These are phyloP conservation scores for Backusella parvicylindrica DNA, from an alignment of 192 early-diverging fungal species.

Conservation along the genomic window DNA sequence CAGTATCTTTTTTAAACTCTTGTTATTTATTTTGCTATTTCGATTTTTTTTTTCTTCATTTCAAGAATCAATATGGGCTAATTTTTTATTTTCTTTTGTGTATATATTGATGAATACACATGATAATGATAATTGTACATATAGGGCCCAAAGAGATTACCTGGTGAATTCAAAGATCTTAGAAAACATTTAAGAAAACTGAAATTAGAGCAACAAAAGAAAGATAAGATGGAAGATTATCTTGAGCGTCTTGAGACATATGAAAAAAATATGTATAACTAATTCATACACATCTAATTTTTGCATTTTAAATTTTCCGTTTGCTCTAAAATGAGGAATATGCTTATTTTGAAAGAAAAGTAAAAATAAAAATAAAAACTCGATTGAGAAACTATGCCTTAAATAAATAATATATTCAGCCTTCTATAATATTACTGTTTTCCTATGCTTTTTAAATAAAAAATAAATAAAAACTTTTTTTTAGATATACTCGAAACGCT, in stretches of 20 bases:
- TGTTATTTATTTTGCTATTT: background rate
- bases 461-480: background rate
- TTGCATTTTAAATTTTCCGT: background rate
- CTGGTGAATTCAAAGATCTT: conserved; percentile 52
- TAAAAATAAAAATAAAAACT: background rate
- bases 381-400: background rate
- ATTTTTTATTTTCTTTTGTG: background rate
- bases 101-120: background rate
- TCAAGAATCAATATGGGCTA: background rate
- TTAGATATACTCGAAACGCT: background rate
- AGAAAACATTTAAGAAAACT: conserved; percentile 30
- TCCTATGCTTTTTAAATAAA: background rate
- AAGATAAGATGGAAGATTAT: background rate
- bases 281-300: background rate
- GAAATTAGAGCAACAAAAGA: background rate
- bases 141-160: conserved; percentile 25
- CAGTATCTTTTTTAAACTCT: background rate
- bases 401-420: background rate
- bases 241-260: background rate
- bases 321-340: background rate
- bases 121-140: background rate
- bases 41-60: background rate
- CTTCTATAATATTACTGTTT: background rate
- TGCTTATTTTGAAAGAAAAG: background rate
- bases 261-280: background rate